These are phyloP conservation scores for Emmonsia crescens DNA, from an alignment of 2,329 filamentous ascomycete genomes.

Conservation along the genomic window DNA sequence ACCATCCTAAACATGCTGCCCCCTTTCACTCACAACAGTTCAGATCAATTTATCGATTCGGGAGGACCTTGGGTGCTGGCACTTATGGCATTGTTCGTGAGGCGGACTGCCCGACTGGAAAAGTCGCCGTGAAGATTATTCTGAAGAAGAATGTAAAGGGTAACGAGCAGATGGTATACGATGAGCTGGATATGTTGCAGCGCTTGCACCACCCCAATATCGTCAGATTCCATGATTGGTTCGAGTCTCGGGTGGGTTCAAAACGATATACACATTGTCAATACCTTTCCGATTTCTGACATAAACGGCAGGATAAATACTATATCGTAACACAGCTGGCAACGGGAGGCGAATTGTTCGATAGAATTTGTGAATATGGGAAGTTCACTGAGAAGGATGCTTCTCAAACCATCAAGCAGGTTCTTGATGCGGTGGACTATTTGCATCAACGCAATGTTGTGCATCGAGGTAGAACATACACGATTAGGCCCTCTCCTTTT, in stretches of 20 bases:
- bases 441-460: conserved; percentile 92
- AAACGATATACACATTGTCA: too few relatives aligned
- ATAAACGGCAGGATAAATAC: conserved; percentile 71
- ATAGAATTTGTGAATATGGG: conserved; percentile 94
- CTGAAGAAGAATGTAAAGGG: conserved; percentile 98
- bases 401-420: conserved; percentile 87
- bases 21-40: conserved; percentile 6
- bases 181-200: conserved; percentile 90
- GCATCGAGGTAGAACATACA: conserved; percentile 59
- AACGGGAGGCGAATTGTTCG: conserved; percentile 91
- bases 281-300: conserved; percentile 5
- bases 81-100: conserved; percentile 98
- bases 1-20: conserved; percentile 1
- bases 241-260: conserved; percentile 74
- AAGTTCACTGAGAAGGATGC: conserved; percentile 98
- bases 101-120: conserved; percentile 70
- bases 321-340: conserved; percentile 97
- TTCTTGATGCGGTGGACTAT: conserved; percentile 87
- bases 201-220: conserved; percentile 87
- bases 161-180: conserved; percentile 97
- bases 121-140: conserved; percentile 97
- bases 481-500: not conserved
- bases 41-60: conserved; percentile 82
- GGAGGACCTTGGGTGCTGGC: conserved; percentile 84
- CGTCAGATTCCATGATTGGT: conserved; percentile 96